Conservation (phyloP, 805 yeast species). For the Brettanomyces custersianus region DNA sequence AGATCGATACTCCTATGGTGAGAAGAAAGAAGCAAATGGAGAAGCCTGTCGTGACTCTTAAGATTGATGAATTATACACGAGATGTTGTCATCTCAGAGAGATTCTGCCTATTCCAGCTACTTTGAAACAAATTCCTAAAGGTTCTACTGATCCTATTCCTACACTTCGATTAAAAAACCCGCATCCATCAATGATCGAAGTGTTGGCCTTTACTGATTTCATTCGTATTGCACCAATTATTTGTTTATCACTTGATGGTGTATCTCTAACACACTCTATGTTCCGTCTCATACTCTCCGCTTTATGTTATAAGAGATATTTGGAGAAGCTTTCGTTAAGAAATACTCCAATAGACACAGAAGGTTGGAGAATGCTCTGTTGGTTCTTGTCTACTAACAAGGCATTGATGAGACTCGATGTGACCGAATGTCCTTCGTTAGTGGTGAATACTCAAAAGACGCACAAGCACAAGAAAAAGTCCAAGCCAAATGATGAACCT, state of each 20-base stretch:
- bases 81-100: slow-evolving; percentile 91
- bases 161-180: slow-evolving; percentile 64
- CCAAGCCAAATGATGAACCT: slow-evolving; percentile 10
- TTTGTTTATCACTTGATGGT: slow-evolving; percentile 70
- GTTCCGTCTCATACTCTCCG: slow-evolving; percentile 63
- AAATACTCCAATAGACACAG: slow-evolving; percentile 62
- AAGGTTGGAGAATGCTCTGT: slow-evolving; percentile 75
- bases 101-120: slow-evolving; percentile 86
- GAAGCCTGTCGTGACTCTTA: slow-evolving; percentile 28
- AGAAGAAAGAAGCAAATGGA: slow-evolving; percentile 27
- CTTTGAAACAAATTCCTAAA: slow-evolving; percentile 70
- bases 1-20: slow-evolving; percentile 66
- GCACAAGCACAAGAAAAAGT: slow-evolving; percentile 20
- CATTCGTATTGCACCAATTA: slow-evolving; percentile 74
- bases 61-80: slow-evolving; percentile 71
- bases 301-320: slow-evolving; percentile 56
- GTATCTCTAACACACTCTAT: slow-evolving; percentile 66
- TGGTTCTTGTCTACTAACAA: slow-evolving; percentile 62
- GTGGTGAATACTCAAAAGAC: slow-evolving; percentile 34
- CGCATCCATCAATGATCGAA: slow-evolving; percentile 86
- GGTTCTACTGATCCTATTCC: slow-evolving; percentile 72
- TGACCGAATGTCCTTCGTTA: slow-evolving; percentile 58
- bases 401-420: slow-evolving; percentile 50
- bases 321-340: slow-evolving; percentile 68
- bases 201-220: slow-evolving; percentile 84